phyloP scores from a whole-genome alignment of 257 asterid genomes.

The Solanum dulcamara region DNA sequence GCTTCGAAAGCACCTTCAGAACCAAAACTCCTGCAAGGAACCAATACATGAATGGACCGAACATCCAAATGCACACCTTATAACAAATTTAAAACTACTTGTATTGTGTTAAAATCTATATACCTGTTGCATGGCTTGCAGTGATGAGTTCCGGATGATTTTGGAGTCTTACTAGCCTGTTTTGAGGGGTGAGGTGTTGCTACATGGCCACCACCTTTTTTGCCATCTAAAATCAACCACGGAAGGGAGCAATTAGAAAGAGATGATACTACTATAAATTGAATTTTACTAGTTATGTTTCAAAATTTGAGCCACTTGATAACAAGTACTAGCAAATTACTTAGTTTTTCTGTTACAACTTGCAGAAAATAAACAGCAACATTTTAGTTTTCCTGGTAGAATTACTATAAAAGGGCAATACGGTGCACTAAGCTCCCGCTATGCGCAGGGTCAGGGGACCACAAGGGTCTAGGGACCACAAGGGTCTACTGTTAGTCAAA shows the following conservation, averaged over 20 bases:
- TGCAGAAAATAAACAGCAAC: neutral
- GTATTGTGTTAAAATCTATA: neutral
- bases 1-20: slow-evolving; percentile 44
- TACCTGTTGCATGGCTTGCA: slow-evolving; percentile 64
- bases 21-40: slow-evolving; percentile 34
- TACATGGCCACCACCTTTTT: slow-evolving; percentile 56
- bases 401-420: neutral
- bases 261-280: neutral
- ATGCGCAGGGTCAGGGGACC: neutral
- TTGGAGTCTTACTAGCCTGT: slow-evolving; percentile 60
- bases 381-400: neutral
- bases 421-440: neutral
- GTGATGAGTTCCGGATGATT: slow-evolving; percentile 39
- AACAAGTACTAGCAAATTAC: neutral
- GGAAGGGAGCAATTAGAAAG: neutral
- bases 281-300: neutral
- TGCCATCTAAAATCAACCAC: slow-evolving; percentile 42
- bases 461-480: neutral
- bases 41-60: neutral
- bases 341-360: neutral
- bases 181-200: slow-evolving; percentile 94
- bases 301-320: neutral
- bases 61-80: neutral
- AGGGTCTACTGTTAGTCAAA: neutral
- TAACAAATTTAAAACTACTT: neutral